A percentile compares a stretch with the other conserved stretches of the same genome.
Conservation (phyloP, 1,139 yeast genomes). For the Candida neerlandica region DNA sequence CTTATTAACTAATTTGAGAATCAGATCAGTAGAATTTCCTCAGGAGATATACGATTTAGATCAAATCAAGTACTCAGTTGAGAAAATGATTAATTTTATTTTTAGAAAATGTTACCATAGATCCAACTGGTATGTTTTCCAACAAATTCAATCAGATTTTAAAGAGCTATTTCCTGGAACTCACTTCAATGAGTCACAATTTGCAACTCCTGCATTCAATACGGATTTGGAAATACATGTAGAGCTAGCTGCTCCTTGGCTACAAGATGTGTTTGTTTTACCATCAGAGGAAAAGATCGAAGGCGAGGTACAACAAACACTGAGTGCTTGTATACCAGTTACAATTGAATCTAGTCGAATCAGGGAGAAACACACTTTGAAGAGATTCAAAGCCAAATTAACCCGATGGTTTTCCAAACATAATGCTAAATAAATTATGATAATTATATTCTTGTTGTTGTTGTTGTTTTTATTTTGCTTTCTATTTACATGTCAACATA, state of each 20-base stretch:
- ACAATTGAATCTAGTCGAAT: neutral
- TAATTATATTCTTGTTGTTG: neutral
- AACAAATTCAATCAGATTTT: conserved; percentile 9
- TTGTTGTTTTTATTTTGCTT: neutral
- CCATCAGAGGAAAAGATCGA: conserved; percentile 1
- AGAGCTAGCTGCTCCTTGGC: conserved; percentile 7
- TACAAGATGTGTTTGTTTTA: conserved; percentile 1
- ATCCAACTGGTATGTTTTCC: conserved; percentile 5
- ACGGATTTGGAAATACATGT: neutral
- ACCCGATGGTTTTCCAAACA: neutral
- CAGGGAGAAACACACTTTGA: neutral
- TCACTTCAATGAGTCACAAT: conserved; percentile 6
- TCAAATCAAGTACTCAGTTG: conserved; percentile 1
- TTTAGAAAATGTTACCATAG: conserved; percentile 1
- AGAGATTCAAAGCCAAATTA: neutral
- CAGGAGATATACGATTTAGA: neutral
- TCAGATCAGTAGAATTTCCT: neutral
- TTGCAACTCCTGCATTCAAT: conserved; percentile 4
- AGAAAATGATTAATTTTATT: conserved; percentile 3
- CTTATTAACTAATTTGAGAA: conserved; percentile 3
- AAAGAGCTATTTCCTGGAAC: conserved; percentile 4
- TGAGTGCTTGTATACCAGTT: neutral
- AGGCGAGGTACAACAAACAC: neutral
- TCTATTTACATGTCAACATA: conserved; percentile 4
- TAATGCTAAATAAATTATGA: neutral